Base-by-base conservation (phyloP, 495 filamentous ascomycete species). In the Penicillium coffeae region DNA sequence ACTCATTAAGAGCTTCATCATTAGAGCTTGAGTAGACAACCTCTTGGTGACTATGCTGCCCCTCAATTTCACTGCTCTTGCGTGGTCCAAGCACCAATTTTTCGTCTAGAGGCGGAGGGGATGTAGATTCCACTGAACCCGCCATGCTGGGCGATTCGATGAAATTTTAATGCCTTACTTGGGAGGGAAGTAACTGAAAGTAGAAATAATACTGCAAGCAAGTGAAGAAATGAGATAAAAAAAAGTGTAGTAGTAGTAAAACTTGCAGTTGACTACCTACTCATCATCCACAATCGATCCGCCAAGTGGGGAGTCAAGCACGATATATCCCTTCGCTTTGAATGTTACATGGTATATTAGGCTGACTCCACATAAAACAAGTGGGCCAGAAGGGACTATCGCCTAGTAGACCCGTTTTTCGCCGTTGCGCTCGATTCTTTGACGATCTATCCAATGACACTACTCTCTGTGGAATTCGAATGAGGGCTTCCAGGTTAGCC, bases 21-120 rank as follows among this genome's bases (percentile, higher is more conserved):
- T 63, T 51, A 9, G 55, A 51, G 3, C 46, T 19, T 3, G 30
- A 34, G 46, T 47, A 38, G 9, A 48, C 47, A 14, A 58, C 55
- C 32, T 64, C 62, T 16, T 56, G 55, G 47, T 66, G 66, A 54
- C 58, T 65, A 36, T 52, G 42, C 16, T 52, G 45, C 5, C 38
- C 38, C 27, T 60, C 56, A 13, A 54, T 13, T 22, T 59, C 53
- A 30, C 34, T 53, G 22, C 50, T 42, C 27, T 56, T 48, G 8
- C 49, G 44, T 7, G 51, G 49, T 35, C 54, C 51, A 25, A 48
- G 40, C 1, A 22, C 34, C 13, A 43, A 41, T 51, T 72, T 69
- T 44, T 69, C 65, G 8, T 70, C 59, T 19, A 39, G 25, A 8
- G 49, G 52, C 15, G 51, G 46, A 15, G 48, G 58, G 35, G 38